Base-by-base conservation (phyloP, 257 asterid genomes). In the Rehmannia glutinosa region DNA sequence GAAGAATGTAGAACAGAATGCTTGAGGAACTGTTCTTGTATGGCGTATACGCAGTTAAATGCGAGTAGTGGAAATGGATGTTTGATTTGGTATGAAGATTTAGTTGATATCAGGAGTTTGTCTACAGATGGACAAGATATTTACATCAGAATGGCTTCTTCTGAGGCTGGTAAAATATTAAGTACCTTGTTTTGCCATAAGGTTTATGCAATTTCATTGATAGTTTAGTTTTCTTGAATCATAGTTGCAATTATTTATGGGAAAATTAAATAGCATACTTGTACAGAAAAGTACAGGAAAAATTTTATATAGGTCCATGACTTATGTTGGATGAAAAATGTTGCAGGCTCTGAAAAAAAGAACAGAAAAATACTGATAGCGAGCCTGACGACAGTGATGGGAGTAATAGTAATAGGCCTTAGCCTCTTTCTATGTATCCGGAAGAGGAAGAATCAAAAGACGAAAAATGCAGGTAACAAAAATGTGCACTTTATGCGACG, bases 1-100 rank as follows among this genome's bases (percentile, higher is more conserved):
- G 78, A 46, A 20, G 75, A 80, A 35, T 76, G 84, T 30, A 13
- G n/a, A n/a, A n/a, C n/a, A n/a, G n/a, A n/a, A n/a, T n/a, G n/a
- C n/a, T n/a, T n/a, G n/a, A n/a, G n/a, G 62, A 27, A 62, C 5
- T 74, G 75, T 21, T 53, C 71, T 27, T 68, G 79, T 46, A 62
- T 20, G 66, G 75, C 75, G 16, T 68, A 68, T 17, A 21, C 72
- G 11, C 68, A 38, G 21, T 55, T 60, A 5, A 52, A 75, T 59
- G 51, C 66, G 3, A 53, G 49, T 30, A 61, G 27, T 9, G 64
- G 69, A 39, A 64, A 60, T 36, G 81, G 84, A 39, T 80, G 82
- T 56, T 59, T 80, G 57, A 36, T 19, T 15, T 76, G 84, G 84
- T 64, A 59, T 1, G 70, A 55, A 16, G 79, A 76, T 21, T 72